Percentiles rank a stretch among this genome's conserved stretches.
phyloP scores from a whole-genome alignment of 257 asterid species.

The Penstemon newberryi region DNA sequence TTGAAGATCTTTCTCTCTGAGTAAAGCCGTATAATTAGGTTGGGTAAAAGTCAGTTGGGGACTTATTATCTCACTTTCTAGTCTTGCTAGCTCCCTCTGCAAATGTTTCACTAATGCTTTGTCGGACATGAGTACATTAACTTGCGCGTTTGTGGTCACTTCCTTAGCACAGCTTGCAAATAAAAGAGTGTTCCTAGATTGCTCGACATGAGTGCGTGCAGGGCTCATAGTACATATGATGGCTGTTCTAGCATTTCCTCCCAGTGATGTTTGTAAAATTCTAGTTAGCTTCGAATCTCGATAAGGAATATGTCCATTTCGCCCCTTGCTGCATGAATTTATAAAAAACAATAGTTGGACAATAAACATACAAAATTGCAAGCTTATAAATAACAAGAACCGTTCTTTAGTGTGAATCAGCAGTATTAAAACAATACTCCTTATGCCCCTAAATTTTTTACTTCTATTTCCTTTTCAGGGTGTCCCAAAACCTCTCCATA shows the following conservation, averaged over 20 bases:
- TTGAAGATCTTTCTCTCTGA: constrained; percentile 75
- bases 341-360: constrained; percentile 9
- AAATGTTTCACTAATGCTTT: constrained; percentile 82
- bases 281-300: constrained; percentile 97
- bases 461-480: no score
- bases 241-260: constrained; percentile 89
- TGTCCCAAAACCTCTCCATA: no score
- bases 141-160: constrained; percentile 80
- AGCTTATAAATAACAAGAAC: no score
- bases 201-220: constrained; percentile 85
- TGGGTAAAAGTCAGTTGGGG: constrained; percentile 43
- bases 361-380: not conserved
- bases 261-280: constrained; percentile 81
- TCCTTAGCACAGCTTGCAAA: constrained; percentile 98
- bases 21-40: constrained; percentile 45
- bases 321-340: constrained; percentile 64
- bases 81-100: constrained; percentile 72
- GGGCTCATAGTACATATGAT: constrained; percentile 97
- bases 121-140: constrained; percentile 86
- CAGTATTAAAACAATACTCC: no score
- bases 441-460: no score
- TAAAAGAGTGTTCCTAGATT: constrained; percentile 92
- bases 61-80: constrained; percentile 69
- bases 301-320: constrained; percentile 83
- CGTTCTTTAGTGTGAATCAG: no score